These are phyloP conservation scores for Candida sakaeoensis DNA, from an alignment of 805 yeast genomes.

Conservation along the genomic window DNA sequence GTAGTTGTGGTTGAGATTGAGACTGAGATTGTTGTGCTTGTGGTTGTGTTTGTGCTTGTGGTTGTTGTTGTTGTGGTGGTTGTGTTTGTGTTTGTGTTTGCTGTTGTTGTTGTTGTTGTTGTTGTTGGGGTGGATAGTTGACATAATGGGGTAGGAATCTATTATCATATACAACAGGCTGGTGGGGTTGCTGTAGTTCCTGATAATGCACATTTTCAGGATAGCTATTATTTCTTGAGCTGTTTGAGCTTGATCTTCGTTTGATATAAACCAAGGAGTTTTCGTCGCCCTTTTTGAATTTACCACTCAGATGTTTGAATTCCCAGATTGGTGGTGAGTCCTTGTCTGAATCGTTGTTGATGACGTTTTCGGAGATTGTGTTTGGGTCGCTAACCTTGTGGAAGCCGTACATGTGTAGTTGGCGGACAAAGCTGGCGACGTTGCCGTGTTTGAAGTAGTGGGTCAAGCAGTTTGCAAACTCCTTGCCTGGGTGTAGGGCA, in stretches of 20 bases:
- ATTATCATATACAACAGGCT: neutral
- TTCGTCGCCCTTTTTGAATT: slow-evolving; percentile 47
- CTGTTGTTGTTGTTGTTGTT: neutral
- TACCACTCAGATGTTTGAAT: slow-evolving; percentile 51
- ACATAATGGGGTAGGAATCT: too few species aligned
- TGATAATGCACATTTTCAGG: slow-evolving; percentile 6
- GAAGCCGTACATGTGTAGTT: slow-evolving; percentile 94
- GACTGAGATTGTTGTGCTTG: slow-evolving; percentile 7
- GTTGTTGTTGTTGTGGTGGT: slow-evolving; percentile 11
- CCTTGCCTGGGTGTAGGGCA: slow-evolving; percentile 61
- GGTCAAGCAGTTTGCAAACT: slow-evolving; percentile 59
- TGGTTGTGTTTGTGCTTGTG: slow-evolving; percentile 8
- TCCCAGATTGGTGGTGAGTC: slow-evolving; percentile 46
- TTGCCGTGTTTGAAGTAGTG: slow-evolving; percentile 90
- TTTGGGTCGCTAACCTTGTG: slow-evolving; percentile 65
- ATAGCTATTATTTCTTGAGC: slow-evolving; percentile 11
- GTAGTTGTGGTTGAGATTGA: slow-evolving; percentile 5
- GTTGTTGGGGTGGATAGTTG: neutral
- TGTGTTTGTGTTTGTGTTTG: neutral
- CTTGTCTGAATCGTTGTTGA: slow-evolving; percentile 10
- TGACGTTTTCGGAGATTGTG: slow-evolving; percentile 2
- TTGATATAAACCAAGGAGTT: slow-evolving; percentile 42
- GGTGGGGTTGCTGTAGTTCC: neutral
- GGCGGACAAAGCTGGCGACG: slow-evolving; percentile 89
- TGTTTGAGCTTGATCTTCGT: slow-evolving; percentile 43